Base-by-base conservation (phyloP, 1,284 basidiomycete genomes). In the Papiliotrema flavescens region DNA sequence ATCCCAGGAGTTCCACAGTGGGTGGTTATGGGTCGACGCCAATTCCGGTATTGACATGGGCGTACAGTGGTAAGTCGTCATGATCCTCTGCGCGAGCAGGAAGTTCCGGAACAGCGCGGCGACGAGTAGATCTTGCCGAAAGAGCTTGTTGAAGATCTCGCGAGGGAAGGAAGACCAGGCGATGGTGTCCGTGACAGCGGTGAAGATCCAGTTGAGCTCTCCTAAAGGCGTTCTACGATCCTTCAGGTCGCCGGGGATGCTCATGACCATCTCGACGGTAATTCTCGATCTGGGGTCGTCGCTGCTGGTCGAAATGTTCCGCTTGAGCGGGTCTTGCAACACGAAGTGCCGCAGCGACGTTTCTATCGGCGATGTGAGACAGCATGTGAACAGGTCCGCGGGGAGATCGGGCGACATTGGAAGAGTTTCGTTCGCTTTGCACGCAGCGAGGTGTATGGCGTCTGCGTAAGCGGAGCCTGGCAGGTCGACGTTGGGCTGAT, bases 181-280 rank as follows among this genome's bases (percentile, higher is more conserved):
- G 61, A 98, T 98, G 8, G 95, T 98, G 76, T 98, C 95, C 17
- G 95, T 98, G 61, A 98, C 92, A 40, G 95, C 92, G 2, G 92
- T 98, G 78, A 98, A 98, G 65, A 98, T 98, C 95, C 96, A 98
- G 75, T 97, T 97, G 26, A 98, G 84, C 76, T 98, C 95, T 50
- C 95, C 95, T 1, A 98, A 81, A 0, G 95, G 95, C 2, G 96
- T 98, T 23, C 93, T 83, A 34, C 95, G 83, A 70, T 98, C 95
- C 75, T 97, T 97, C 57, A 98, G 82, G 67, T 97, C 92, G 4
- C 96, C 95, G 0, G 95, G 96, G 19, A 98, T 85, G 70, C 94
- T 89, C 83, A 93, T 87, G 37, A 96, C 89, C 86, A 94, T 90
- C 67, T 98, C 93, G 32, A 88, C 82, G 1, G 87, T 88, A 63